Conservation (phyloP, 225 moss, liverwort and hornwort genomes). For the Pleurozium schreberi region DNA sequence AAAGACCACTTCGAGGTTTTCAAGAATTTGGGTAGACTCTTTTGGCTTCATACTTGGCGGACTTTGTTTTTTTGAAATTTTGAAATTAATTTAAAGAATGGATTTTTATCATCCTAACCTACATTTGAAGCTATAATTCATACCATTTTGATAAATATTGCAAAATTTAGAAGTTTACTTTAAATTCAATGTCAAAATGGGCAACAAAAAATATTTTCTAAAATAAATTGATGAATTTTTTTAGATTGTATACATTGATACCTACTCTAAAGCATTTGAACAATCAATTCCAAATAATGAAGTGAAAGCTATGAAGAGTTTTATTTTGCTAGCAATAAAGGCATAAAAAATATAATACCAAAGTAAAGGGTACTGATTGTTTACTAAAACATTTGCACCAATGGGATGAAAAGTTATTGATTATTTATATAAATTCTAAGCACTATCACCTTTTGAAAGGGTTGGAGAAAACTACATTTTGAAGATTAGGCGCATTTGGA, state of each 20-base stretch:
- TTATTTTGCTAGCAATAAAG: neutral
- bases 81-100: neutral
- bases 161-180: neutral
- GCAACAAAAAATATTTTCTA: rapidly evolving
- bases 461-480: neutral
- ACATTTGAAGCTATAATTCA: neutral
- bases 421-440: neutral
- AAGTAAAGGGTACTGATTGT: rapidly evolving
- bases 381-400: too few species aligned
- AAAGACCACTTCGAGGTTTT: neutral
- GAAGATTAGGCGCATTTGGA: neutral
- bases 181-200: neutral
- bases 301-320: neutral
- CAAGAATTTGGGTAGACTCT: rapidly evolving
- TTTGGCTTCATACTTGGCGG: neutral
- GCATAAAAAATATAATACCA: neutral
- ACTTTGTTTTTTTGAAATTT: neutral
- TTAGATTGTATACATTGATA: neutral
- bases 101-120: neutral
- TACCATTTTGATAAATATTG: rapidly evolving
- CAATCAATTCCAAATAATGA: neutral
- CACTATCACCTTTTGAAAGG: neutral
- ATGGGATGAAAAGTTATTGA: too few species aligned
- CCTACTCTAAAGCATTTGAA: neutral
- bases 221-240: neutral